These are phyloP conservation scores for Nevesoporus exiguus DNA, from an alignment of 768 basidiomycete genomes.

Conservation along the genomic window DNA sequence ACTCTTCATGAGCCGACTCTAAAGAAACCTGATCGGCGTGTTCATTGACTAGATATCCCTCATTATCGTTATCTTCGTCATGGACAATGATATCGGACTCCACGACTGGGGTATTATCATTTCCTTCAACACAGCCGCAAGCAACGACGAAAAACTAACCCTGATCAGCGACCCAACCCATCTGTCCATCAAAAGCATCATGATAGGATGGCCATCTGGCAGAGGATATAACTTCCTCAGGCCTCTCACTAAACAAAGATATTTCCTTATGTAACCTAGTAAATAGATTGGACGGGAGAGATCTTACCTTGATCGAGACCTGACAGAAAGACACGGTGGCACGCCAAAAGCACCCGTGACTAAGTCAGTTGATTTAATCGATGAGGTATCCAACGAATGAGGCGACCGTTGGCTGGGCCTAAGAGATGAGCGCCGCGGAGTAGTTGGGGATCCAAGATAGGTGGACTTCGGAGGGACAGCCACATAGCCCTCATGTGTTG, in stretches of 20 bases:
- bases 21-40: conserved; percentile 51
- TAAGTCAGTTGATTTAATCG: conserved; percentile 41
- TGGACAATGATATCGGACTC: conserved; percentile 64
- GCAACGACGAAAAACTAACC: conserved; percentile 40
- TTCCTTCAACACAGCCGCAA: conserved; percentile 3
- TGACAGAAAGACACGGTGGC: conserved; percentile 44
- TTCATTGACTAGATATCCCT: too few species aligned
- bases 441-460: conserved; percentile 36
- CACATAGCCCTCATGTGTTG: conserved; percentile 63
- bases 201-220: conserved; percentile 55
- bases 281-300: conserved; percentile 67
- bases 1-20: conserved; percentile 46
- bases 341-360: conserved; percentile 42
- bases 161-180: conserved; percentile 76
- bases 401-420: conserved; percentile 36
- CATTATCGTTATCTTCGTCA: conserved; percentile 46
- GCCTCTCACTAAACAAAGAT: conserved; percentile 39
- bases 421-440: conserved; percentile 39
- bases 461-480: conserved; percentile 37
- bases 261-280: conserved; percentile 65
- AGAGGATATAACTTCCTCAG: conserved; percentile 62
- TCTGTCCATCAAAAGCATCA: conserved; percentile 49
- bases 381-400: conserved; percentile 50
- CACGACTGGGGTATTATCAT: conserved; percentile 39
- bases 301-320: conserved; percentile 53